A percentile compares a stretch with the other conserved stretches of the same genome.
These are phyloP conservation scores for Priceomyces castillae DNA, from an alignment of 805 yeast species.

Conservation along the genomic window DNA sequence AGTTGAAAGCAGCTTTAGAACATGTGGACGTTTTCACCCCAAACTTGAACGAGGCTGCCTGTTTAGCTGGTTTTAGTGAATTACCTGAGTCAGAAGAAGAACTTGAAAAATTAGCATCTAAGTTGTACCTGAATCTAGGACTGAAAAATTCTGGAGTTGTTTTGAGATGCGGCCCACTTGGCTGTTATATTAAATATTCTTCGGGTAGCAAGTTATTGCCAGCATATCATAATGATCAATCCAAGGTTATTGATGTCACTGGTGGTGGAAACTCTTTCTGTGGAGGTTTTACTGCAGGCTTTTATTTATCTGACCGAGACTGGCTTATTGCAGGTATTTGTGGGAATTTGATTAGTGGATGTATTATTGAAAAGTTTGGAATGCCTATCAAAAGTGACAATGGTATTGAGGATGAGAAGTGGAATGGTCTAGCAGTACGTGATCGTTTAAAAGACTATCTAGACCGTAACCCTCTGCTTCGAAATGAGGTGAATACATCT, in stretches of 20 bases:
- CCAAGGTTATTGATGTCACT: constrained; percentile 39
- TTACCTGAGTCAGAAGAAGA: constrained; percentile 36
- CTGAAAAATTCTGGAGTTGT: constrained; percentile 49
- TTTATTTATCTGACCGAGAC: constrained; percentile 44
- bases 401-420: constrained; percentile 30
- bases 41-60: constrained; percentile 79
- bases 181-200: constrained; percentile 51
- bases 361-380: constrained; percentile 79
- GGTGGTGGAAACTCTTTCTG: constrained; percentile 47
- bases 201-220: constrained; percentile 50
- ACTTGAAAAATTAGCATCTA: constrained; percentile 43
- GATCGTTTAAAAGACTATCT: constrained; percentile 46
- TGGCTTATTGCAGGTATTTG: constrained; percentile 56
- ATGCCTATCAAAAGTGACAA: constrained; percentile 46
- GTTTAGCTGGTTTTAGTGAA: constrained; percentile 49
- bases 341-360: constrained; percentile 78
- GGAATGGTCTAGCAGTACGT: constrained; percentile 59
- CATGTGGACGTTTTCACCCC: constrained; percentile 70
- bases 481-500: constrained; percentile 1
- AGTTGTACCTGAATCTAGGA: constrained; percentile 41
- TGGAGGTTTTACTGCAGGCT: constrained; percentile 52
- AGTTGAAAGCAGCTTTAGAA: constrained; percentile 36
- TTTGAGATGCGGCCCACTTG: constrained; percentile 73
- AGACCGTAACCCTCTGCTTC: constrained; percentile 12
- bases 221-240: constrained; percentile 60